These are phyloP conservation scores for Hygrophorus russula DNA, from an alignment of 768 basidiomycete genomes.

Conservation along the genomic window DNA sequence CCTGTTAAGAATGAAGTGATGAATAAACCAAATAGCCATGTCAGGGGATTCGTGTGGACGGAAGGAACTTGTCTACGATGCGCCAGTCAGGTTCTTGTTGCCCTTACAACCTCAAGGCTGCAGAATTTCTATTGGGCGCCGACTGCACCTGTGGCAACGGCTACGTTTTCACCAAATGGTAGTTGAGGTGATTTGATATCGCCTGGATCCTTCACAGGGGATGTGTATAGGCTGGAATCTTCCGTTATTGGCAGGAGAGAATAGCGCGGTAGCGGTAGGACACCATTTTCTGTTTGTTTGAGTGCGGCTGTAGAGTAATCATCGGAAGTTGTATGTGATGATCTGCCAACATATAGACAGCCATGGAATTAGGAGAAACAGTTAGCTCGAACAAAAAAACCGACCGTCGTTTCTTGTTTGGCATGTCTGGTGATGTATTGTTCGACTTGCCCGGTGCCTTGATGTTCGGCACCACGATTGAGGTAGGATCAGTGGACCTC, in stretches of 20 bases:
- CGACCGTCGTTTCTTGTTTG: conserved; percentile 78
- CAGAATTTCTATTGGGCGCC: conserved; percentile 24
- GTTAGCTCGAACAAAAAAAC: conserved; percentile 23
- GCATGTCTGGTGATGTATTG: conserved; percentile 55
- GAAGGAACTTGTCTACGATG: conserved; percentile 1
- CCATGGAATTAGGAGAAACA: conserved; percentile 17
- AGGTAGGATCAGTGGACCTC: not conserved
- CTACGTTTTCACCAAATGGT: conserved; percentile 50
- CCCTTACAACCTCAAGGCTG: conserved; percentile 4
- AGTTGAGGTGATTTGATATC: conserved; percentile 50
- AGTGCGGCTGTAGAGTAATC: conserved; percentile 13
- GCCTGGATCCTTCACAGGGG: conserved; percentile 25
- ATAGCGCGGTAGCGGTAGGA: conserved; percentile 17
- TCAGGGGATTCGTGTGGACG: conserved; percentile 15
- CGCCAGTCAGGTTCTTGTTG: conserved; percentile 3
- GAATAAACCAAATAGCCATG: conserved; percentile 31
- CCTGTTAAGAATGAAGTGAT: conserved; percentile 30
- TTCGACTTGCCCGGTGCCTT: conserved; percentile 54
- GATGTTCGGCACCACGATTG: conserved; percentile 10
- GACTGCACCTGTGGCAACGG: conserved; percentile 35
- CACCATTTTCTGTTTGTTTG: conserved; percentile 30
- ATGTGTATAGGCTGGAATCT: conserved; percentile 24
- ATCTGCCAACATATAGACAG: conserved; percentile 27
- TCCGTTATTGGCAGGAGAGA: conserved; percentile 21
- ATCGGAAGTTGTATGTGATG: conserved; percentile 29